phyloP scores from a whole-genome alignment of 164 flowering plant species.

The Malania oleifera region DNA sequence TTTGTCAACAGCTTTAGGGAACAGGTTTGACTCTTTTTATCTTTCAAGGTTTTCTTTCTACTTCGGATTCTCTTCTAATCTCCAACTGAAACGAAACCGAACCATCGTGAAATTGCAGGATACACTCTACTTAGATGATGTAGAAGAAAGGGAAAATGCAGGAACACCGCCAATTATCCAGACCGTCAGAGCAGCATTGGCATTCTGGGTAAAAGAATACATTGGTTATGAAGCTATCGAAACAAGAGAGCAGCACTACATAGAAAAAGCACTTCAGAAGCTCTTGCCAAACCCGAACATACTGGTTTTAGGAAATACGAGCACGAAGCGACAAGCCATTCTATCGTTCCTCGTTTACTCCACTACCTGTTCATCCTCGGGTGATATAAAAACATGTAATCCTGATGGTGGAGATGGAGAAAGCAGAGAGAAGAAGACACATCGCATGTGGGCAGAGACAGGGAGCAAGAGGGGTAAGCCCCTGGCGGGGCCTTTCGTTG shows the following conservation, averaged over 20 bases:
- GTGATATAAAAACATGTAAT: not conserved
- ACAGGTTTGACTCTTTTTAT: conserved; percentile 25
- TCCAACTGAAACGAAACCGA: not conserved
- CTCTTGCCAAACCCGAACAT: conserved; percentile 54
- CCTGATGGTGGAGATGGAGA: not conserved
- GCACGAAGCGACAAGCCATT: conserved; percentile 48
- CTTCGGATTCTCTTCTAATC: not conserved
- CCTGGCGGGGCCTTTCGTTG: conserved; percentile 69
- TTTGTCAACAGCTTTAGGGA: conserved; percentile 60
- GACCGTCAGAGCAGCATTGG: conserved; percentile 60
- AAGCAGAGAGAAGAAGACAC: not conserved
- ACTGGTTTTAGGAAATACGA: conserved; percentile 53
- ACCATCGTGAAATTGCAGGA: no score
- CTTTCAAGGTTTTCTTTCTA: not conserved
- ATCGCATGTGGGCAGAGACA: conserved; percentile 39
- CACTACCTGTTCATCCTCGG: conserved; percentile 17
- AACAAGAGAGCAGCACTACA: conserved; percentile 32
- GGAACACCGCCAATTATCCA: conserved; percentile 80
- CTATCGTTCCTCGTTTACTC: conserved; percentile 66
- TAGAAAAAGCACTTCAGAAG: conserved; percentile 48
- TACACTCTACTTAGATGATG: conserved; percentile 58
- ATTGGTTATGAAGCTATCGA: conserved; percentile 54
- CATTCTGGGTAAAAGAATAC: conserved; percentile 85
- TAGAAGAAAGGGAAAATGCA: conserved; percentile 80
- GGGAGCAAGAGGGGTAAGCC: conserved; percentile 52